Percentiles rank a stretch among this genome's conserved stretches.
phyloP scores from a whole-genome alignment of 345 rosid genomes.

The Citrus unshiu region DNA sequence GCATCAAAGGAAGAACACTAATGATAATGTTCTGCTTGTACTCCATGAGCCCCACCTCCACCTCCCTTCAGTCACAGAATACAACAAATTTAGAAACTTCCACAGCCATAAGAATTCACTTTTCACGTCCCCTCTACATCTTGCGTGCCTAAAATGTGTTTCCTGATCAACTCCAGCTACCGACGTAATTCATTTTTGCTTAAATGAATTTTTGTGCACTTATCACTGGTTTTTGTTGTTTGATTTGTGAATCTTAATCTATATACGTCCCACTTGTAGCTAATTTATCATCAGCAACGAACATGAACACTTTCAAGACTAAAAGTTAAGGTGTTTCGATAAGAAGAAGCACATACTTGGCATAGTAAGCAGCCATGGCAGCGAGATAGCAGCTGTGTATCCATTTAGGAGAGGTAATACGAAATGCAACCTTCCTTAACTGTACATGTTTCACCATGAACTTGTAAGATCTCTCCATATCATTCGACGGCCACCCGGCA shows the following conservation, averaged over 20 bases:
- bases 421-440: constrained; percentile 93
- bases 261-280: not conserved
- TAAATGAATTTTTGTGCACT: not conserved
- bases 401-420: constrained; percentile 91
- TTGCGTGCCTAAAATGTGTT: not conserved
- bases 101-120: not conserved
- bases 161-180: not conserved
- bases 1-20: constrained; percentile 97
- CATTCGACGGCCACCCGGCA: constrained; percentile 94
- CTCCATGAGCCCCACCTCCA: constrained; percentile 92
- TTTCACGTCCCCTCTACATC: not conserved
- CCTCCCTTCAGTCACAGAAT: constrained; percentile 56
- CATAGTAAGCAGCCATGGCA: constrained; percentile 87
- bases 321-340: not conserved
- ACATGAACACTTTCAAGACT: not conserved
- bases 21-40: constrained; percentile 91
- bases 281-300: not conserved
- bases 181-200: constrained; percentile 7
- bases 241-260: no score
- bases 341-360: constrained; percentile 50
- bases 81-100: not conserved
- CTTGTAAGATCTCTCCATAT: constrained; percentile 88
- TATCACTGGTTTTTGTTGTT: no score
- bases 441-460: constrained; percentile 97
- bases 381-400: constrained; percentile 78